Evolutionary conservation across 2,329 filamentous ascomycete genomes (phyloP), one percentile per base, ranked within the genome.

Genomic region (Saccharata proteae): DNA sequence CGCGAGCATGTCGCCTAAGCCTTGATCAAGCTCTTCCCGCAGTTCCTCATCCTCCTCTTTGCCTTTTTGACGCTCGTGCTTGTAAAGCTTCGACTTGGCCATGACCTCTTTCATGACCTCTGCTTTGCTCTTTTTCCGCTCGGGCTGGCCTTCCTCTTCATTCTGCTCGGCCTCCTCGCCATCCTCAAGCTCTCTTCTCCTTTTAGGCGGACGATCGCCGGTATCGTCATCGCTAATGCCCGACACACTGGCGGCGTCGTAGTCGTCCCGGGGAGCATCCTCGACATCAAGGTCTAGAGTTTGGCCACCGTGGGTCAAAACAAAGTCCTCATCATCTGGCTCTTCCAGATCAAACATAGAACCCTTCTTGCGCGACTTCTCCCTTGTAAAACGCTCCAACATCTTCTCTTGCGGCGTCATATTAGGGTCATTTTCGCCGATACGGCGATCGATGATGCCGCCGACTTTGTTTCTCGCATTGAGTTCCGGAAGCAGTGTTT

Each of bases 91-190:
- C 1, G 88, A 96, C 58, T 98, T 98, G 38, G 86, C 83, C 43
- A 98, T 94, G 38, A 98, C 70, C 56, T 98, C 92, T 48, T 93
- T 80, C 83, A 96, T 94, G 29, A 98, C 82, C 56, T 98, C 90
- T 32, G 90, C 81, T 59, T 94, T 96, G 3, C 78, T 78, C 63
- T 94, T 98, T 57, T 93, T 94, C 37, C 79, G 71, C 45, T 88
- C 80, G 0, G 84, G 85, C 40, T 77, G 62, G 13, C 65, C 65
- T 1, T 64, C 64, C 5, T 63, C 64, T 3, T 59, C 62, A 1
- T 38, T 44, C 6, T 43, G 42, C 5, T 47, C 46, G 3, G 62
- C 66, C n/a, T 58, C 62, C 5, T 64, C 64, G 4, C 58, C 65
- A 3, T 62, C 66, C 30, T 65, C 61, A 17, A 57, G 59, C 1